Evolutionary conservation across 2,329 filamentous ascomycete species (phyloP).

Genomic region (Penicillium sp.): DNA sequence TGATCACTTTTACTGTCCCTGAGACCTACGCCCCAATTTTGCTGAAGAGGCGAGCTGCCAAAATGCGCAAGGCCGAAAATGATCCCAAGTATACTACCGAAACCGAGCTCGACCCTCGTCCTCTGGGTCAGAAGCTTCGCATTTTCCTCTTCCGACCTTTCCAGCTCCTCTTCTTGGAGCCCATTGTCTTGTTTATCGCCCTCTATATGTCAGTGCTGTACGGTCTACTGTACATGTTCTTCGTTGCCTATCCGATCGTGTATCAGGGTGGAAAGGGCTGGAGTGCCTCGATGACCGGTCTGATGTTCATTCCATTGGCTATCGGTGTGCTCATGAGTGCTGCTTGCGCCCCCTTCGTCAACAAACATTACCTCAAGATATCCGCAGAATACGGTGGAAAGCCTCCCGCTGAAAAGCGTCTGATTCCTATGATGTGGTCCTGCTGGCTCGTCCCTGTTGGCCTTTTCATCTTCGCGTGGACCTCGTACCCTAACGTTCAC

Average conservation of each 20-base stretch:
- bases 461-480: conserved; percentile 70
- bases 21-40: conserved; percentile 86
- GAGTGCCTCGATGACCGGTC: conserved; percentile 70
- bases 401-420: conserved; percentile 74
- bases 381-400: conserved; percentile 67
- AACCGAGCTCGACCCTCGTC: conserved; percentile 74
- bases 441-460: conserved; percentile 74
- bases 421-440: conserved; percentile 80
- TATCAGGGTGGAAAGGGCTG: conserved; percentile 82
- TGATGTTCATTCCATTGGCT: conserved; percentile 86
- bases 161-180: conserved; percentile 80
- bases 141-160: conserved; percentile 82
- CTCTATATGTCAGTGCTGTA: conserved; percentile 81
- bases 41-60: conserved; percentile 69
- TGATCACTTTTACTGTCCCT: conserved; percentile 86
- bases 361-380: conserved; percentile 75
- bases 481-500: conserved; percentile 65
- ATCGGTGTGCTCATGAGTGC: conserved; percentile 73
- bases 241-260: conserved; percentile 60
- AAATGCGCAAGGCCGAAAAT: conserved; percentile 70
- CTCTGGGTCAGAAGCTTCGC: conserved; percentile 67
- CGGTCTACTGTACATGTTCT: conserved; percentile 57
- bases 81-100: conserved; percentile 74
- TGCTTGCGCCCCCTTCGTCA: conserved; percentile 70
- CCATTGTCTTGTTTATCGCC: conserved; percentile 81